phyloP scores from a whole-genome alignment of 2,329 filamentous ascomycete species.

The Epichloe hybrida region DNA sequence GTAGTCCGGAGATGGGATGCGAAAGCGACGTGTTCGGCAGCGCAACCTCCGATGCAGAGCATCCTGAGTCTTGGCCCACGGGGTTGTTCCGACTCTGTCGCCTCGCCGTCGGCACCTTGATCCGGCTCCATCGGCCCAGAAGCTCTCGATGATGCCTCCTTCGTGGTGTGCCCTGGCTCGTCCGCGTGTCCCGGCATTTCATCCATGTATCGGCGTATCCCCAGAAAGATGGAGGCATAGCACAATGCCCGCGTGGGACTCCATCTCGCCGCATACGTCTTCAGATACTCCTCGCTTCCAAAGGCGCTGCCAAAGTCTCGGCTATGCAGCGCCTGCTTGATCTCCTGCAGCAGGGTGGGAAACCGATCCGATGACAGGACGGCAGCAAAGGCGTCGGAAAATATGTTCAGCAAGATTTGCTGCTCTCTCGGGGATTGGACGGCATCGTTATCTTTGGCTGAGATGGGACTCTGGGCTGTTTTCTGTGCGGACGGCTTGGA shows the following conservation, averaged over 20 bases:
- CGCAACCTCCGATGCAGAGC: conserved; percentile 41
- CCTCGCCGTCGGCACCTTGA: background rate
- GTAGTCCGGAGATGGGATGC: conserved; percentile 27
- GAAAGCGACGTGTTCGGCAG: conserved; percentile 47
- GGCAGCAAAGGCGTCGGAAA: conserved; percentile 43
- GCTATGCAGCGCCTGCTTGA: conserved; percentile 77
- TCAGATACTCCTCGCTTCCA: conserved; percentile 53
- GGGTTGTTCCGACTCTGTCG: background rate
- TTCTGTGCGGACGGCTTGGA: background rate
- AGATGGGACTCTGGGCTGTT: background rate
- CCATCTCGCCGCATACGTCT: conserved; percentile 82
- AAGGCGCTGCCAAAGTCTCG: conserved; percentile 78
- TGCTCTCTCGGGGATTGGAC: conserved; percentile 26
- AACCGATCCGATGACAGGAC: conserved; percentile 35
- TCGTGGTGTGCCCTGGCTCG: background rate
- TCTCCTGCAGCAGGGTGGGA: conserved; percentile 52
- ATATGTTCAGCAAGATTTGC: conserved; percentile 61
- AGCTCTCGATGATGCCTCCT: background rate
- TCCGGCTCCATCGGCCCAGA: background rate
- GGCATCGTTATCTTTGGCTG: background rate
- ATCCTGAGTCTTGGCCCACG: conserved; percentile 22
- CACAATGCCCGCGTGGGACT: conserved; percentile 74
- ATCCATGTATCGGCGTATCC: conserved; percentile 22
- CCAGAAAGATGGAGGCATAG: conserved; percentile 49
- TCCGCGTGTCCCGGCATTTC: conserved; percentile 8